These are phyloP conservation scores for Suzukiozyma palmioleophila DNA, from an alignment of 1,139 yeast species.

Conservation along the genomic window DNA sequence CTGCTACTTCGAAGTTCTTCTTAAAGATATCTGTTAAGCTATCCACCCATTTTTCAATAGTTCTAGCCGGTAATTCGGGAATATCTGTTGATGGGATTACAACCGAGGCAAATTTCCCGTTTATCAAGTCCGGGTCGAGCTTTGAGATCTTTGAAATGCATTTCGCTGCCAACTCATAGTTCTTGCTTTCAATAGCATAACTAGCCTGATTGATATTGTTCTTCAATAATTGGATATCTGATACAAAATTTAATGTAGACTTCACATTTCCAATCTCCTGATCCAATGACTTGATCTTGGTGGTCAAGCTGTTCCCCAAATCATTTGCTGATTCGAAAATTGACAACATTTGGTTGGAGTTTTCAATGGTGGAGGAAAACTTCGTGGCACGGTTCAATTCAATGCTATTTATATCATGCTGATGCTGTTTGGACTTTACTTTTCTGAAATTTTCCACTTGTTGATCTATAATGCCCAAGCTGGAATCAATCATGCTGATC, in stretches of 20 bases:
- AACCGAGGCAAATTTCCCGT: slow-evolving; percentile 71
- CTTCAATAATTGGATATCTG: slow-evolving; percentile 59
- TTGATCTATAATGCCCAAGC: slow-evolving; percentile 10
- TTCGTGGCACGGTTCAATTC: slow-evolving; percentile 39
- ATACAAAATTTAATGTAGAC: slow-evolving; percentile 60
- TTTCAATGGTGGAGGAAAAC: slow-evolving; percentile 30
- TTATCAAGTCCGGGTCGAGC: slow-evolving; percentile 49
- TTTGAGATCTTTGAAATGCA: slow-evolving; percentile 48
- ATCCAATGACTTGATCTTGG: slow-evolving; percentile 66
- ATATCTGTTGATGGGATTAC: slow-evolving; percentile 89
- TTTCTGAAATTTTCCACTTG: slow-evolving; percentile 24
- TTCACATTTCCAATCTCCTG: slow-evolving; percentile 67
- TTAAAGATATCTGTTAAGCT: slow-evolving; percentile 56
- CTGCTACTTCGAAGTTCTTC: slow-evolving; percentile 65
- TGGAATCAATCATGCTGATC: slow-evolving; percentile 12
- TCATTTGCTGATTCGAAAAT: slow-evolving; percentile 59
- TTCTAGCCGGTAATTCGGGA: slow-evolving; percentile 71
- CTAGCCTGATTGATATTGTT: slow-evolving; percentile 63
- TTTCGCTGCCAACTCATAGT: slow-evolving; percentile 71
- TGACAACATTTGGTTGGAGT: slow-evolving; percentile 44
- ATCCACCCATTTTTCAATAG: slow-evolving; percentile 55
- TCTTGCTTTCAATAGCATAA: slow-evolving; percentile 60
- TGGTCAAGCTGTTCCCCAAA: slow-evolving; percentile 64
- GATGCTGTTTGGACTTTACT: slow-evolving; percentile 27
- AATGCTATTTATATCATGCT: slow-evolving; percentile 31